These are phyloP conservation scores for Xylaria sp. DNA, from an alignment of 495 filamentous ascomycete genomes.

Conservation along the genomic window DNA sequence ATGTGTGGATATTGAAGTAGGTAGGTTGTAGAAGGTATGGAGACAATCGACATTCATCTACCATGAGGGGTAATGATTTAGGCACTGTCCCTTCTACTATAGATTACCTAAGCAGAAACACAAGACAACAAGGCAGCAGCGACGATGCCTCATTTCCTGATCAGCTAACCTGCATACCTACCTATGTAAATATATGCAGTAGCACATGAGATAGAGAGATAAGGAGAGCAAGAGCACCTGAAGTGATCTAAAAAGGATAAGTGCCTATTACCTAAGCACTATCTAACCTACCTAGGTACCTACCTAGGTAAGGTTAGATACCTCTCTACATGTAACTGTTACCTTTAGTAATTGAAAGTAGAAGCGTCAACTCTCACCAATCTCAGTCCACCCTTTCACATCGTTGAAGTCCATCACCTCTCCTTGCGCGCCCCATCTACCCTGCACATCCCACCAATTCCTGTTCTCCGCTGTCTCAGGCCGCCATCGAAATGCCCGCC, in stretches of 20 bases:
- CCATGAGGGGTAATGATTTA: no score
- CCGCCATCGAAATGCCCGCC: slow-evolving; percentile 56
- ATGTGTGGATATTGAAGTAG: no score
- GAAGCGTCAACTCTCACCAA: slow-evolving; percentile 14
- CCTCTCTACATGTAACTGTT: no score
- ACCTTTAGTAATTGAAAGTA: background rate
- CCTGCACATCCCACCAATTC: slow-evolving; percentile 59
- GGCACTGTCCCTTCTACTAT: no score
- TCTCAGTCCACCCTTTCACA: slow-evolving; percentile 39
- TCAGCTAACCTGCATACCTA: background rate
- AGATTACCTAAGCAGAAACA: background rate
- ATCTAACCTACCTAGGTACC: no score
- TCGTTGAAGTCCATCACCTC: slow-evolving; percentile 57
- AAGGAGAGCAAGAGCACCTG: background rate
- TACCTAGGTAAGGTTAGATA: no score
- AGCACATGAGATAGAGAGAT: background rate
- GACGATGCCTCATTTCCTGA: no score
- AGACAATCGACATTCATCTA: no score
- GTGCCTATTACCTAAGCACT: background rate
- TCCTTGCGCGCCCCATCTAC: slow-evolving; percentile 52
- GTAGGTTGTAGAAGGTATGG: no score
- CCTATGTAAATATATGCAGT: background rate
- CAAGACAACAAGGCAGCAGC: no score
- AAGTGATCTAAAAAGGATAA: background rate
- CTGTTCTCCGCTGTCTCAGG: slow-evolving; percentile 55